Evolutionary conservation across 1,284 basidiomycete species (phyloP).

Genomic region (Trichosporon faecale): DNA sequence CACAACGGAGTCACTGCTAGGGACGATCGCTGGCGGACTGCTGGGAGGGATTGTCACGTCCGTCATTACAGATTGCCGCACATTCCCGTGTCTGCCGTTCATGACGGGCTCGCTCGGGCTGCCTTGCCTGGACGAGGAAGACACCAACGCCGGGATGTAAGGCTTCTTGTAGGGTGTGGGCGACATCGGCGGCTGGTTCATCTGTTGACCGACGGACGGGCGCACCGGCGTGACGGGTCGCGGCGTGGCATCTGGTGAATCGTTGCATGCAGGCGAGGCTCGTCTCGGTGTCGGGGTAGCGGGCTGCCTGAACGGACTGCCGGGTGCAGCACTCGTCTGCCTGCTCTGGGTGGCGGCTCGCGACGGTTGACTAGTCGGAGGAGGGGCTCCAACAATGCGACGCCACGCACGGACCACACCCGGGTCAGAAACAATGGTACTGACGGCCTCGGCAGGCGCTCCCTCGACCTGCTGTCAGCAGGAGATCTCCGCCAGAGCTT

Average conservation of each 20-base stretch:
- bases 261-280: background rate
- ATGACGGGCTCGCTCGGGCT: background rate
- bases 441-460: constrained; percentile 12
- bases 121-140: background rate
- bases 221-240: constrained; percentile 11
- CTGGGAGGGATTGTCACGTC: background rate
- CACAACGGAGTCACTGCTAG: constrained; percentile 7
- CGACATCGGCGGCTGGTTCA: constrained; percentile 13
- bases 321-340: background rate
- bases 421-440: constrained; percentile 20
- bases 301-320: background rate
- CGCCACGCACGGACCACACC: constrained; percentile 21
- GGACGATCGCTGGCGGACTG: background rate
- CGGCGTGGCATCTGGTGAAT: constrained; percentile 16
- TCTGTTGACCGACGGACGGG: background rate
- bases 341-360: background rate
- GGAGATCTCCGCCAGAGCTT: background rate
- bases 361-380: constrained; percentile 9
- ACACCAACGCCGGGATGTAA: background rate
- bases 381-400: constrained; percentile 17
- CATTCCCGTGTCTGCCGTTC: background rate
- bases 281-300: background rate
- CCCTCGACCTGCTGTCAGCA: constrained; percentile 15
- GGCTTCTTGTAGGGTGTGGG: constrained; percentile 19
- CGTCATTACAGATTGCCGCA: background rate